A percentile compares a stretch with the other conserved stretches of the same genome.
These are phyloP conservation scores for Dicorynia guianensis DNA, from an alignment of 306 rosid species.

Conservation along the genomic window DNA sequence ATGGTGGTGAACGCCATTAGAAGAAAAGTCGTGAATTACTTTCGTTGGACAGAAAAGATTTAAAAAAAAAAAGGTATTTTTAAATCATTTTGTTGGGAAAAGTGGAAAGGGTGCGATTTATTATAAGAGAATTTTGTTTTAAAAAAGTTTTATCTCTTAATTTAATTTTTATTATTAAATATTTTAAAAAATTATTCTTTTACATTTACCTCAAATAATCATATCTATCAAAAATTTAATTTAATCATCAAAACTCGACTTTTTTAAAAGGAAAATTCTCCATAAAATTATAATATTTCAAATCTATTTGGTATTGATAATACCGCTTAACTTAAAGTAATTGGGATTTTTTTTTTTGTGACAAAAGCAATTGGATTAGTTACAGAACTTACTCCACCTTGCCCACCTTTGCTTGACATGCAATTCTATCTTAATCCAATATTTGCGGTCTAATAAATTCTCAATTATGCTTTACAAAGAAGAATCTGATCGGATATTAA, in stretches of 20 bases:
- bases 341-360: conserved; percentile 19
- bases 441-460: conserved; percentile 36
- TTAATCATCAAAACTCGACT: too few species aligned
- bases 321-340: conserved; percentile 53
- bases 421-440: conserved; percentile 45
- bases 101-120: neutral
- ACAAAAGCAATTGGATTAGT: conserved; percentile 37
- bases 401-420: conserved; percentile 62
- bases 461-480: conserved; percentile 30
- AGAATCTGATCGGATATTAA: neutral
- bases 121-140: too few species aligned
- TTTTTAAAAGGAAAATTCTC: too few species aligned
- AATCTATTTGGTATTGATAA: conserved; percentile 57
- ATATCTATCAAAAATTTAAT: too few species aligned
- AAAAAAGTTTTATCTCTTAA: too few species aligned
- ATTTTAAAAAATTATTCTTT: too few species aligned
- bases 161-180: too few species aligned
- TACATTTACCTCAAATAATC: too few species aligned
- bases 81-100: neutral
- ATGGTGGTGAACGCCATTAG: too few species aligned
- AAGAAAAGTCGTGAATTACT: conserved; percentile 21
- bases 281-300: too few species aligned
- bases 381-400: conserved; percentile 52
- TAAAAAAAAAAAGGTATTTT: conserved; percentile 8
- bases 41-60: conserved; percentile 6